phyloP scores from a whole-genome alignment of 2,329 filamentous ascomycete species.

The Arthrobotrys sphaeroides region DNA sequence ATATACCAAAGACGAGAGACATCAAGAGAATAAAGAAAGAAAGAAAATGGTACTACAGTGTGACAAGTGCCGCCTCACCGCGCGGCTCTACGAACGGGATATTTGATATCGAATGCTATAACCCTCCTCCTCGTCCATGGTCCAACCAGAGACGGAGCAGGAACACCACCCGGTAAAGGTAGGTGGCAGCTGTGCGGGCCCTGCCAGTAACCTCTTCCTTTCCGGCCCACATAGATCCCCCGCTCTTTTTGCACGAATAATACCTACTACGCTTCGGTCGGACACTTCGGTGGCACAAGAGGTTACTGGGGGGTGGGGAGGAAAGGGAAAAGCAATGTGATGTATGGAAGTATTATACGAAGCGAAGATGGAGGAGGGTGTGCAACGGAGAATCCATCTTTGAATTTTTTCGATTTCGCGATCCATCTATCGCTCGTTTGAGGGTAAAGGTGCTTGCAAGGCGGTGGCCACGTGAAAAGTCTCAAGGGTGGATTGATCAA shows the following conservation, averaged over 20 bases:
- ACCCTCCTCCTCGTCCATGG: neutral
- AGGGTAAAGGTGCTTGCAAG: neutral
- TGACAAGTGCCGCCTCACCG: conserved; percentile 33
- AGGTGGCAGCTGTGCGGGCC: conserved; percentile 24
- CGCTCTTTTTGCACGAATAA: neutral
- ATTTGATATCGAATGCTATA: neutral
- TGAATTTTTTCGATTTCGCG: conserved; percentile 28
- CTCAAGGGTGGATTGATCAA: neutral
- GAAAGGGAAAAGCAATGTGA: neutral
- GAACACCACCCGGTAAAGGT: conserved; percentile 17
- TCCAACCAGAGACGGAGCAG: neutral
- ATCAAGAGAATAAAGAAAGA: too few relatives aligned
- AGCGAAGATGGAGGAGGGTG: conserved; percentile 34
- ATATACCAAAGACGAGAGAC: too few relatives aligned
- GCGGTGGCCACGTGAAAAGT: conserved; percentile 35
- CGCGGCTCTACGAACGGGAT: conserved; percentile 33
- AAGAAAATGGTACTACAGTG: too few relatives aligned
- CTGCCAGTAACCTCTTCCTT: conserved; percentile 12
- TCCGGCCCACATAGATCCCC: neutral
- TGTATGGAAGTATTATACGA: too few relatives aligned
- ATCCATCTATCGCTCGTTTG: conserved; percentile 18
- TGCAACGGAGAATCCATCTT: conserved; percentile 8
- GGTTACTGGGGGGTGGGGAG: neutral
- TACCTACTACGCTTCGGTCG: too few relatives aligned
- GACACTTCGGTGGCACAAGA: conserved; percentile 46